Percentiles rank a stretch among this genome's conserved stretches.
Conservation (phyloP, 164 flowering plant genomes). For the Hamamelis virginiana region DNA sequence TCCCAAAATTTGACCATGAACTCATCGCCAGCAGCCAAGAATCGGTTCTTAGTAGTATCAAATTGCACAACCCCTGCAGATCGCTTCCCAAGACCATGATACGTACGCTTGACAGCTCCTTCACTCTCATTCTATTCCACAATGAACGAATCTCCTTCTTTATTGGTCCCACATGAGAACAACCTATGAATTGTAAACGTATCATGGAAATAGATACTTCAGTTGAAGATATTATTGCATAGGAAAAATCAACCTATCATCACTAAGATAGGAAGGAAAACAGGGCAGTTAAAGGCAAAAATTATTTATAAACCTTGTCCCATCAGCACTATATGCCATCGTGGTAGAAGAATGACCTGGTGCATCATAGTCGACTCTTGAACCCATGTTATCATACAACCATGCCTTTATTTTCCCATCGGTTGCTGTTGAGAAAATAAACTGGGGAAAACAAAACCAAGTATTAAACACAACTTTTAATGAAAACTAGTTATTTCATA, state of each 20-base stretch:
- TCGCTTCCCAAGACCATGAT: constrained; percentile 74
- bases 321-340: constrained; percentile 92
- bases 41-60: constrained; percentile 78
- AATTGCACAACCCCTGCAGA: constrained; percentile 82
- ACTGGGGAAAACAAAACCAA: too few relatives aligned
- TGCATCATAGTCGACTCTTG: constrained; percentile 87
- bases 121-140: constrained; percentile 98
- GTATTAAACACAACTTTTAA: too few relatives aligned
- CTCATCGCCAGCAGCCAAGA: constrained; percentile 89
- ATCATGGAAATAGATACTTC: background rate
- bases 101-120: constrained; percentile 81
- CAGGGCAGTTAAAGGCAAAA: too few relatives aligned
- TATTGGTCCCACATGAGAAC: constrained; percentile 90
- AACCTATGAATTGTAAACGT: constrained; percentile 55
- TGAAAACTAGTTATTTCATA: too few relatives aligned
- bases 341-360: constrained; percentile 93
- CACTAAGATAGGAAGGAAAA: constrained; percentile 2
- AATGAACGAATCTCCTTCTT: constrained; percentile 85
- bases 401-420: constrained; percentile 97
- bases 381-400: constrained; percentile 85
- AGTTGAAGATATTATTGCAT: too few relatives aligned
- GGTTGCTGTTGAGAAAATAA: constrained; percentile 82
- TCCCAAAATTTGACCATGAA: constrained; percentile 85
- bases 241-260: background rate
- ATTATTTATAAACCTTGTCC: too few relatives aligned